These are phyloP conservation scores for Exophiala spinifera DNA, from an alignment of 2,329 filamentous ascomycete species.

Conservation along the genomic window DNA sequence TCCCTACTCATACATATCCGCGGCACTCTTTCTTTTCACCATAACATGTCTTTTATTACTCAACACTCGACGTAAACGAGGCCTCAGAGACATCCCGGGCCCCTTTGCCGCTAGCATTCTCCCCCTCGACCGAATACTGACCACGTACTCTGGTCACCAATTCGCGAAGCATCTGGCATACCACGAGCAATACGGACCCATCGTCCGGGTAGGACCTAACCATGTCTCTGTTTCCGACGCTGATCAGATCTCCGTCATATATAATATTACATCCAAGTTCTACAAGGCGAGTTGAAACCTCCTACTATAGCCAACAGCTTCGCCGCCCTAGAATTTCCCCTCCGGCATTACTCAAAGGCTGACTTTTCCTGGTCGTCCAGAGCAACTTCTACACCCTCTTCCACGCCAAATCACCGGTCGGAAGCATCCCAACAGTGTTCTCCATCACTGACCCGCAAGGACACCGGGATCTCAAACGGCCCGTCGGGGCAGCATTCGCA, in stretches of 20 bases:
- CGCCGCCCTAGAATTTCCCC: too few relatives aligned
- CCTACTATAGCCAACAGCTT: not conserved
- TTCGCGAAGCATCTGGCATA: slow-evolving; percentile 28
- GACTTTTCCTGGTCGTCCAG: not conserved
- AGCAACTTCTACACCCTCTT: slow-evolving; percentile 23
- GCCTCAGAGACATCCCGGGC: slow-evolving; percentile 29
- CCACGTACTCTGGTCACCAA: slow-evolving; percentile 27
- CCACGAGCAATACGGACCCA: slow-evolving; percentile 31
- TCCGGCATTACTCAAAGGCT: not conserved
- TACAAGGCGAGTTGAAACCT: not conserved
- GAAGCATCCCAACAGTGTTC: slow-evolving; percentile 37
- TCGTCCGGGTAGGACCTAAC: slow-evolving; percentile 34
- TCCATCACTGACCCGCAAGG: slow-evolving; percentile 39
- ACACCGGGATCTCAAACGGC: slow-evolving; percentile 41
- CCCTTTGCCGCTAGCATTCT: slow-evolving; percentile 31
- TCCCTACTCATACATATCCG: not conserved
- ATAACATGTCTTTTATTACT: slow-evolving; percentile 3
- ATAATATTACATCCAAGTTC: slow-evolving; percentile 25
- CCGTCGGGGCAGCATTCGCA: slow-evolving; percentile 40
- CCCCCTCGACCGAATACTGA: slow-evolving; percentile 30
- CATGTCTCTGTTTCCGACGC: slow-evolving; percentile 30
- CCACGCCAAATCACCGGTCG: slow-evolving; percentile 20
- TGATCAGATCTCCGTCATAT: slow-evolving; percentile 24
- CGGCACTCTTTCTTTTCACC: not conserved
- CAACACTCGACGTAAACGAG: slow-evolving; percentile 7